Evolutionary conservation across 2,329 filamentous ascomycete species (phyloP).

Genomic region (Exophiala sp.): DNA sequence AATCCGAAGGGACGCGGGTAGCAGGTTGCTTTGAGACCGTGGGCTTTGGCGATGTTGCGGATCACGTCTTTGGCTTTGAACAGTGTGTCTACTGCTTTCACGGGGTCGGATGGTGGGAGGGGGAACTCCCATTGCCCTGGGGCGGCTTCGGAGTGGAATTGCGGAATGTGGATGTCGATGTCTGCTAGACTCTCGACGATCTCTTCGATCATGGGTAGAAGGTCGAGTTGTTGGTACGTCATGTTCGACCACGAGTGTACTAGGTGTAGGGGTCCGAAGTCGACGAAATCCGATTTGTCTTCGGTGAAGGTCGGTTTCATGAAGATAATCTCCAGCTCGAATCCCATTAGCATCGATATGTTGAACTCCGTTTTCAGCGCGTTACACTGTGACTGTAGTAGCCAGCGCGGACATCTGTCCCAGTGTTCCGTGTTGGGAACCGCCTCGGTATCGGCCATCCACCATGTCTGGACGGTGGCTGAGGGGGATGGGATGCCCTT

Average conservation of each 20-base stretch:
- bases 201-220: conserved; percentile 57
- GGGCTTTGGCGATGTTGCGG: conserved; percentile 55
- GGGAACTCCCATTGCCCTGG: conserved; percentile 73
- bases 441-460: conserved; percentile 48
- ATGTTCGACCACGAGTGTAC: conserved; percentile 68
- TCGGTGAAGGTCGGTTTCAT: conserved; percentile 45
- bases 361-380: conserved; percentile 47
- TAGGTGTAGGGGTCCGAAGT: conserved; percentile 47
- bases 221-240: conserved; percentile 53
- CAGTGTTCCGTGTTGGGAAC: conserved; percentile 13
- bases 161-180: conserved; percentile 61
- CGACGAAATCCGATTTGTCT: conserved; percentile 27
- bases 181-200: conserved; percentile 56
- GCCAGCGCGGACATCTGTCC: conserved; percentile 56
- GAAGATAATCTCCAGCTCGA: conserved; percentile 76
- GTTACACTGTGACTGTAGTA: conserved; percentile 53
- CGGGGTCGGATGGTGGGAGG: conserved; percentile 55
- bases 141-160: conserved; percentile 68
- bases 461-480: conserved; percentile 62
- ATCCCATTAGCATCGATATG: conserved; percentile 62
- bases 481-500: conserved; percentile 48
- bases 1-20: conserved; percentile 62
- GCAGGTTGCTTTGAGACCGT: conserved; percentile 62
- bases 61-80: conserved; percentile 67
- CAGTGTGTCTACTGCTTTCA: conserved; percentile 65